Percentiles rank a stretch among this genome's conserved stretches.
phyloP scores from a whole-genome alignment of 2,329 filamentous ascomycete genomes.

The Fusarium sp. region DNA sequence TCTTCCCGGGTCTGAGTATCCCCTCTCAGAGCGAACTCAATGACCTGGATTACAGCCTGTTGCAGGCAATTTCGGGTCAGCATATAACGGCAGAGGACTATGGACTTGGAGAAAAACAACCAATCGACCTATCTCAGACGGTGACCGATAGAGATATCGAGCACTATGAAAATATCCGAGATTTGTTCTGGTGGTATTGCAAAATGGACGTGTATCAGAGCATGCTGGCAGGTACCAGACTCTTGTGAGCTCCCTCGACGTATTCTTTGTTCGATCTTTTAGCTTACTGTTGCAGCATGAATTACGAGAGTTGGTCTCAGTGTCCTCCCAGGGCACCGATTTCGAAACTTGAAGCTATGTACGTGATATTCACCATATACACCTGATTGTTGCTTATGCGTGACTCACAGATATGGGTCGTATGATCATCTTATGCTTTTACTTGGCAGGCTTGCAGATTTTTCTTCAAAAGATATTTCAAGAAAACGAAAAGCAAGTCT shows the following conservation, averaged over 20 bases:
- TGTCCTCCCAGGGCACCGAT: constrained; percentile 86
- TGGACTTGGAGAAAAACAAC: constrained; percentile 46
- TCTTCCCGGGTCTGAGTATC: constrained; percentile 39
- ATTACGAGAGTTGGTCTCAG: constrained; percentile 83
- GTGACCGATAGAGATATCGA: constrained; percentile 73
- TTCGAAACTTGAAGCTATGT: constrained; percentile 78
- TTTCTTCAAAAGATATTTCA: constrained; percentile 77
- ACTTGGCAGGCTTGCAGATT: constrained; percentile 81
- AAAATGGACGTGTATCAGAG: constrained; percentile 96
- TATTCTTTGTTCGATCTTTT: not conserved
- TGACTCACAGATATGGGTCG: constrained; percentile 75
- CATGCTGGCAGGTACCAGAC: constrained; percentile 82
- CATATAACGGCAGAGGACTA: constrained; percentile 51
- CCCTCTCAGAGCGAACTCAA: constrained; percentile 42
- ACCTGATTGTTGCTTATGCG: constrained; percentile 36
- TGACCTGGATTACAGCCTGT: constrained; percentile 53
- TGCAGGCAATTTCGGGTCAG: constrained; percentile 54
- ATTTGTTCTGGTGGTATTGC: constrained; percentile 95
- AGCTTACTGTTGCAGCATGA: constrained; percentile 66
- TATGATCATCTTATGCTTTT: constrained; percentile 89
- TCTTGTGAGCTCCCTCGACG: constrained; percentile 74
- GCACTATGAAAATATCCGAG: constrained; percentile 81
- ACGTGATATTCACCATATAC: constrained; percentile 44
- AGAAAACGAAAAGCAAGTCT: constrained; percentile 75
- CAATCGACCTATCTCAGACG: constrained; percentile 35